Conservation (phyloP, 257 asterid genomes). For the Catharanthus roseus region DNA sequence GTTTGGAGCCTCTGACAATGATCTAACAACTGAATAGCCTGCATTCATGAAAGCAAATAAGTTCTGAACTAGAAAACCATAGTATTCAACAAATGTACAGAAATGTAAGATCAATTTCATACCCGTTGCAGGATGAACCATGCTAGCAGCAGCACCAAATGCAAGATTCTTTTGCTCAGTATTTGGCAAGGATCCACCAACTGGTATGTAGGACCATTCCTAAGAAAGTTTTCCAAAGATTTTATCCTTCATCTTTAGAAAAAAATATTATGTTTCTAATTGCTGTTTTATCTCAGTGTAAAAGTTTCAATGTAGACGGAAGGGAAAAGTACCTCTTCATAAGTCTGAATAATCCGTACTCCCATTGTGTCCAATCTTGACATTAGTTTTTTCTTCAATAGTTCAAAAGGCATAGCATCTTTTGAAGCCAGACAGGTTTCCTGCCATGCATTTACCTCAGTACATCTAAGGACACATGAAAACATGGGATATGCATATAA, state of each 20-base stretch:
- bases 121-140: constrained; percentile 99
- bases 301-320: neutral
- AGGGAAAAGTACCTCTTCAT: constrained; percentile 67
- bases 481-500: neutral
- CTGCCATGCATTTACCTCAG: constrained; percentile 32
- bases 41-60: constrained; percentile 13
- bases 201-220: constrained; percentile 99
- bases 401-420: constrained; percentile 91
- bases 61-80: constrained; percentile 1
- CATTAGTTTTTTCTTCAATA: constrained; percentile 75
- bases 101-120: constrained; percentile 2
- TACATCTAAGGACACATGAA: neutral
- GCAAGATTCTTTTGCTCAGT: constrained; percentile 96
- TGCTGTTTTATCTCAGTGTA: neutral
- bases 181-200: constrained; percentile 96
- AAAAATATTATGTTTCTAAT: neutral
- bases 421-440: constrained; percentile 97
- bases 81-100: constrained; percentile 5
- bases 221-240: constrained; percentile 23
- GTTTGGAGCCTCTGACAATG: constrained; percentile 95
- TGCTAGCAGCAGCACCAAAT: constrained; percentile 99
- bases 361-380: constrained; percentile 84
- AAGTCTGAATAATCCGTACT: constrained; percentile 61
- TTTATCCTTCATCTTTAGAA: neutral
- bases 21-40: constrained; percentile 97